Evolutionary conservation across 2,329 filamentous ascomycete species (phyloP).

Genomic region (Ascochyta koolunga): DNA sequence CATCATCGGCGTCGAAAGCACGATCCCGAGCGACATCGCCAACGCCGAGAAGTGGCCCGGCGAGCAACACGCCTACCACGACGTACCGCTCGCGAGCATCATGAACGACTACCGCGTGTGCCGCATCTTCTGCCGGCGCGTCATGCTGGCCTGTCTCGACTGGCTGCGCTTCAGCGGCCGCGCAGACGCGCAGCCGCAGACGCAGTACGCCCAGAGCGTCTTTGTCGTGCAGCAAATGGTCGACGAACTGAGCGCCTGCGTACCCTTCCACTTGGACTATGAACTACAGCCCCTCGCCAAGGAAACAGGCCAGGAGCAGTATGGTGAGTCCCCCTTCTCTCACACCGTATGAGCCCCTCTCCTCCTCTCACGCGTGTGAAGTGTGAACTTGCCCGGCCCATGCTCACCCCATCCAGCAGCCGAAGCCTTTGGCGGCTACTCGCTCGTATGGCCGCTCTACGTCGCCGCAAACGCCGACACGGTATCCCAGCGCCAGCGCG

Average conservation of each 20-base stretch:
- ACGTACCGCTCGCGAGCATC: conserved; percentile 48
- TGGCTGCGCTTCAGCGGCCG: conserved; percentile 30
- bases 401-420: conserved; percentile 37
- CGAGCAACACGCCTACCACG: conserved; percentile 49
- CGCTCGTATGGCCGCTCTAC: conserved; percentile 50
- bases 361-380: neutral
- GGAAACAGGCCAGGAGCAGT: conserved; percentile 42
- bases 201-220: conserved; percentile 26
- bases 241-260: conserved; percentile 48
- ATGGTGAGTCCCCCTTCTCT: too few species aligned
- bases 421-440: conserved; percentile 49
- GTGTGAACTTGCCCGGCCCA: too few species aligned
- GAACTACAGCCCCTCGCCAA: conserved; percentile 45
- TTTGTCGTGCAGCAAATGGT: conserved; percentile 47
- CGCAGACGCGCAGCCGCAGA: conserved; percentile 15
- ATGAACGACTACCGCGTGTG: conserved; percentile 51
- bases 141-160: conserved; percentile 46
- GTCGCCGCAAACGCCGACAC: conserved; percentile 47
- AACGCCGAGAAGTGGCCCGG: conserved; percentile 45
- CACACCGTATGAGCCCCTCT: too few species aligned
- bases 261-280: conserved; percentile 49
- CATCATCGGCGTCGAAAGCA: conserved; percentile 39
- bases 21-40: conserved; percentile 36
- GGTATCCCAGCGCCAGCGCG: conserved; percentile 43
- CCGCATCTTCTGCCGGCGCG: conserved; percentile 48